A percentile compares a stretch with the other conserved stretches of the same genome.
Evolutionary conservation across 1,284 basidiomycete genomes (phyloP).

Genomic region (Meira miltonrushii): DNA sequence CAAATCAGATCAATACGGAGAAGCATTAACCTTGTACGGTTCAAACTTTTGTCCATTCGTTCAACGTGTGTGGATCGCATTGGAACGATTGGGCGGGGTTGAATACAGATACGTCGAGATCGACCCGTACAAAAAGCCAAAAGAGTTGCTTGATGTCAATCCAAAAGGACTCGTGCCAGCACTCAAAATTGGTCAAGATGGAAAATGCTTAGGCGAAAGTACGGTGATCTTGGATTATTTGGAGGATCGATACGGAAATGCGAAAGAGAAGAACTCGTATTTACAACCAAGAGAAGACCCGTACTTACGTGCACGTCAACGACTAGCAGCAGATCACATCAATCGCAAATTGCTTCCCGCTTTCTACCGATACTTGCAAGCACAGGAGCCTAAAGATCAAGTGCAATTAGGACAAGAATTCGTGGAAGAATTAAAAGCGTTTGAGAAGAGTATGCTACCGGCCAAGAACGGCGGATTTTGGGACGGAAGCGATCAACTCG

Average conservation of each 20-base stretch:
- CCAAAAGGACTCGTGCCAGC: slow-evolving; percentile 74
- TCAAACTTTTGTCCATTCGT: slow-evolving; percentile 70
- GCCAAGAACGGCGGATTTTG: slow-evolving; percentile 59
- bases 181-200: slow-evolving; percentile 57
- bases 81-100: slow-evolving; percentile 55
- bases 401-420: slow-evolving; percentile 62
- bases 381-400: slow-evolving; percentile 63
- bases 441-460: slow-evolving; percentile 53
- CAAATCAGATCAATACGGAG: not conserved
- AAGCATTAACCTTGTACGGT: slow-evolving; percentile 59
- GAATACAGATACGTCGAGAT: slow-evolving; percentile 60
- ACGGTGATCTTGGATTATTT: slow-evolving; percentile 61
- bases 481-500: slow-evolving; percentile 58
- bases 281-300: slow-evolving; percentile 64
- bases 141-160: slow-evolving; percentile 69
- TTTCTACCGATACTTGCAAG: slow-evolving; percentile 73
- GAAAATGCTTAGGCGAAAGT: slow-evolving; percentile 31
- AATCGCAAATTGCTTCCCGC: slow-evolving; percentile 65
- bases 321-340: slow-evolving; percentile 66
- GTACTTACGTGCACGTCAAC: slow-evolving; percentile 65
- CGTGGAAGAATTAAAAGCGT: slow-evolving; percentile 58
- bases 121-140: slow-evolving; percentile 73
- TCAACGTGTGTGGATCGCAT: slow-evolving; percentile 66
- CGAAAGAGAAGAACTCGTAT: slow-evolving; percentile 17
- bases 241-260: slow-evolving; percentile 61